Evolutionary conservation across 2,329 filamentous ascomycete genomes (phyloP).

Genomic region (Fusarium cyanostomum): DNA sequence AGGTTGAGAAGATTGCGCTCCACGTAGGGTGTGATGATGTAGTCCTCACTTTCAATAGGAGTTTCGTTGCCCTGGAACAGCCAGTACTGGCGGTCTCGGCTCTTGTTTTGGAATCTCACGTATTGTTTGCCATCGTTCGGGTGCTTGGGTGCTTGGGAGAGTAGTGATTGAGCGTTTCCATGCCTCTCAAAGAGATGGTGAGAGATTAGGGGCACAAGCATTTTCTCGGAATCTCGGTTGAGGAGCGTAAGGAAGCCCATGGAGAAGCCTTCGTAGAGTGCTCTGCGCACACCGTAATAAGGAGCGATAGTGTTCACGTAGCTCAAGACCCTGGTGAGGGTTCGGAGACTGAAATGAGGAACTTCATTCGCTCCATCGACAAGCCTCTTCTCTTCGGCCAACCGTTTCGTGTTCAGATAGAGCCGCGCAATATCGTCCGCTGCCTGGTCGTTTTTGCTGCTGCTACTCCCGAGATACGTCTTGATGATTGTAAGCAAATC

Average conservation of each 20-base stretch:
- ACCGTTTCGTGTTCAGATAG: slow-evolving; percentile 85
- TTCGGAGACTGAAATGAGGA: slow-evolving; percentile 96
- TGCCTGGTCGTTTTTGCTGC: slow-evolving; percentile 75
- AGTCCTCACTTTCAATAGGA: slow-evolving; percentile 78
- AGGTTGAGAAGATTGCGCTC: slow-evolving; percentile 94
- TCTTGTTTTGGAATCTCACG: slow-evolving; percentile 77
- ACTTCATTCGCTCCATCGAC: slow-evolving; percentile 96
- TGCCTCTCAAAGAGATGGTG: slow-evolving; percentile 80
- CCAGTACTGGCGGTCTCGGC: slow-evolving; percentile 82
- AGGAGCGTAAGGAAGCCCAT: slow-evolving; percentile 98
- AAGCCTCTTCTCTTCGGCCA: slow-evolving; percentile 82
- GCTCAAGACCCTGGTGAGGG: slow-evolving; percentile 86
- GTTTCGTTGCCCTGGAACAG: slow-evolving; percentile 77
- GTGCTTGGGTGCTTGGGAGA: slow-evolving; percentile 80
- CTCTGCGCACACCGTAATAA: slow-evolving; percentile 83
- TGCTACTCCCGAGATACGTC: slow-evolving; percentile 80
- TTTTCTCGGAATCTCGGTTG: slow-evolving; percentile 80
- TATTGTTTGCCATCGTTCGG: slow-evolving; percentile 81
- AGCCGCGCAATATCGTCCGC: slow-evolving; percentile 84
- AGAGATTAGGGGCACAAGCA: slow-evolving; percentile 81
- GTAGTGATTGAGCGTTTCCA: slow-evolving; percentile 72
- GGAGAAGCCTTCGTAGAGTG: slow-evolving; percentile 92
- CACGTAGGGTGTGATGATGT: slow-evolving; percentile 96
- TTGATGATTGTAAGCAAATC: slow-evolving; percentile 90
- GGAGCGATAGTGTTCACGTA: slow-evolving; percentile 89